Percentiles rank a stretch among this genome's conserved stretches.
phyloP scores from a whole-genome alignment of 495 filamentous ascomycete species.

The Hyphodiscus hymeniophilus region DNA sequence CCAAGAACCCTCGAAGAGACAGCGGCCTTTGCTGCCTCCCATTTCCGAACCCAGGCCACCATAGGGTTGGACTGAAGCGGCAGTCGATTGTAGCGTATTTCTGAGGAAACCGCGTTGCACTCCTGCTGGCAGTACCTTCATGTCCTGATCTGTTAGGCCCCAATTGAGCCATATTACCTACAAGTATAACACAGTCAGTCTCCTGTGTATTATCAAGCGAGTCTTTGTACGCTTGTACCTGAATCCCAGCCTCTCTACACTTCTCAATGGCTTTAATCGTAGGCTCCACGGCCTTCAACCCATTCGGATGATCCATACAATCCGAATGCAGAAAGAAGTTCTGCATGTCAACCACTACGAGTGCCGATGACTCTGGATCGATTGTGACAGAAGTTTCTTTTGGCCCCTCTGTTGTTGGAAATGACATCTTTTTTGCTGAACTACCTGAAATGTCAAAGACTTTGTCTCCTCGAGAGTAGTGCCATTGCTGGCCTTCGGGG shows the following conservation, averaged over 20 bases:
- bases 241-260: conserved; percentile 36
- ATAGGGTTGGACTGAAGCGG: conserved; percentile 17
- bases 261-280: conserved; percentile 26
- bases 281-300: conserved; percentile 26
- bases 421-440: conserved; percentile 4
- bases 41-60: conserved; percentile 39
- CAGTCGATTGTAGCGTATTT: conserved; percentile 19
- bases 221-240: conserved; percentile 14
- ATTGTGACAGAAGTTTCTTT: conserved; percentile 28
- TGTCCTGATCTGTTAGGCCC: conserved; percentile 46
- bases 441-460: conserved; percentile 10
- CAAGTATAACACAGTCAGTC: not conserved
- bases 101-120: conserved; percentile 40
- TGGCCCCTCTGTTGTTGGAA: conserved; percentile 12
- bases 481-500: conserved; percentile 14
- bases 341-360: conserved; percentile 54
- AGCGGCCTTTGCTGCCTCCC: conserved; percentile 33
- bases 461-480: conserved; percentile 5
- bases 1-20: conserved; percentile 46
- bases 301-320: conserved; percentile 29
- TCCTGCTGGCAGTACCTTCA: conserved; percentile 40
- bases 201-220: not conserved
- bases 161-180: conserved; percentile 53
- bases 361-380: conserved; percentile 34
- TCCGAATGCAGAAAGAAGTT: conserved; percentile 48